phyloP scores from a whole-genome alignment of 2,329 filamentous ascomycete genomes.

The Claviceps humidiphila region DNA sequence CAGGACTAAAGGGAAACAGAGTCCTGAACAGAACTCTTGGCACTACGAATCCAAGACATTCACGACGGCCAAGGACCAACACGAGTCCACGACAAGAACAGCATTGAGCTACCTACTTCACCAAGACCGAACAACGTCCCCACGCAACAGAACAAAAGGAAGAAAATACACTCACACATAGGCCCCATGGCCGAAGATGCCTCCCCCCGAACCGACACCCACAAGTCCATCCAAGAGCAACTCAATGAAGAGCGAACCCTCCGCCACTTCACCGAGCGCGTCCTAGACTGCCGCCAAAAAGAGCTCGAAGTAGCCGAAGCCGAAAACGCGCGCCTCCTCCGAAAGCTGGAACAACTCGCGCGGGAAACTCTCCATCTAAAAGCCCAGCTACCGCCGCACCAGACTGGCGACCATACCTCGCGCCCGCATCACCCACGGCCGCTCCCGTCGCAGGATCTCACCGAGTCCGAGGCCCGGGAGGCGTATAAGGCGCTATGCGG shows the following conservation, averaged over 20 bases:
- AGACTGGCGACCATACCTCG: constrained; percentile 20
- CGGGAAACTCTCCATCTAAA: constrained; percentile 18
- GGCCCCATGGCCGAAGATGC: background rate
- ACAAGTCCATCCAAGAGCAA: constrained; percentile 12
- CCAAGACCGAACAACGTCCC: background rate
- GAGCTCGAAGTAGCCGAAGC: constrained; percentile 20
- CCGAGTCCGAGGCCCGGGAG: constrained; percentile 22
- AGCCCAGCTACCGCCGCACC: constrained; percentile 14
- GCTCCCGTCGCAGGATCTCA: constrained; percentile 21
- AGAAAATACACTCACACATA: background rate
- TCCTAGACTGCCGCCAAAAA: constrained; percentile 22
- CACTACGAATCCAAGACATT: background rate
- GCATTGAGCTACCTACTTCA: background rate
- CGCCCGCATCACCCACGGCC: constrained; percentile 18
- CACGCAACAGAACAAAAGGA: background rate
- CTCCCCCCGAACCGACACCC: background rate
- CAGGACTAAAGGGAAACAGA: background rate
- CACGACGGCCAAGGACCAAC: background rate
- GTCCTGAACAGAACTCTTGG: background rate
- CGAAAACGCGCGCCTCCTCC: constrained; percentile 15
- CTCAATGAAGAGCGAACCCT: constrained; percentile 19
- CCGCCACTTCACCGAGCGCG: constrained; percentile 22
- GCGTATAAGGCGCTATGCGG: constrained; percentile 19
- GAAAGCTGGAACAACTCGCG: constrained; percentile 17
- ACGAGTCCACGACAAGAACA: background rate